Conservation (phyloP, 257 asterid species). For the Gynochthodes officinalis region DNA sequence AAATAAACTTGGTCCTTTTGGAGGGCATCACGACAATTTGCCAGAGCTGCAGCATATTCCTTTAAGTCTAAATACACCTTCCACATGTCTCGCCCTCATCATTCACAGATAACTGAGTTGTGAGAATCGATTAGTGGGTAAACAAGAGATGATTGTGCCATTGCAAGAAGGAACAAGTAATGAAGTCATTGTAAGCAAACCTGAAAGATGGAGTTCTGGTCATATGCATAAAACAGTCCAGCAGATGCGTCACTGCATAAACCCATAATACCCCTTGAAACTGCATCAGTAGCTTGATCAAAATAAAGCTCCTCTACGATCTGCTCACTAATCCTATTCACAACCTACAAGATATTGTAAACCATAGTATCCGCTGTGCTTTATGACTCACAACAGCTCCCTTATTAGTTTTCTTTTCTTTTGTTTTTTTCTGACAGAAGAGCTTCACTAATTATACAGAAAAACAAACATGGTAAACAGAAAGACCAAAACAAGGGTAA, state of each 20-base stretch:
- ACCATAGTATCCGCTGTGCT: neutral
- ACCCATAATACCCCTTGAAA: conserved; percentile 75
- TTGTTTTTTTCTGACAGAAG: neutral
- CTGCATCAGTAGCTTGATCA: conserved; percentile 82
- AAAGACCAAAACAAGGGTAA: neutral
- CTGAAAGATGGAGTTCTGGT: conserved; percentile 92
- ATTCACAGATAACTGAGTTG: conserved; percentile 77
- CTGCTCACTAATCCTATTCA: conserved; percentile 91
- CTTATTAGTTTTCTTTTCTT: neutral
- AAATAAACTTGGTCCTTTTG: conserved; percentile 97
- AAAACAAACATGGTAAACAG: neutral
- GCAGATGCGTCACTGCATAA: conserved; percentile 99
- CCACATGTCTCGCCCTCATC: conserved; percentile 99
- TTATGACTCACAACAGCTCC: neutral
- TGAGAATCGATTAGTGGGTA: conserved; percentile 18
- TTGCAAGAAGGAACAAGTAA: conserved; percentile 14
- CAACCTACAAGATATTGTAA: conserved; percentile 53
- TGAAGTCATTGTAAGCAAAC: conserved; percentile 28
- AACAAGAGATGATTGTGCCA: conserved; percentile 8
- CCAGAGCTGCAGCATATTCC: conserved; percentile 90
- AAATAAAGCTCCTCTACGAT: conserved; percentile 86
- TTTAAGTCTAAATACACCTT: conserved; percentile 87
- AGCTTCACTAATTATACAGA: neutral
- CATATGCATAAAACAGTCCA: conserved; percentile 94
- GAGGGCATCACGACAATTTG: conserved; percentile 81